phyloP scores from a whole-genome alignment of 2,329 filamentous ascomycete genomes.

The Colletotrichum kahawae region DNA sequence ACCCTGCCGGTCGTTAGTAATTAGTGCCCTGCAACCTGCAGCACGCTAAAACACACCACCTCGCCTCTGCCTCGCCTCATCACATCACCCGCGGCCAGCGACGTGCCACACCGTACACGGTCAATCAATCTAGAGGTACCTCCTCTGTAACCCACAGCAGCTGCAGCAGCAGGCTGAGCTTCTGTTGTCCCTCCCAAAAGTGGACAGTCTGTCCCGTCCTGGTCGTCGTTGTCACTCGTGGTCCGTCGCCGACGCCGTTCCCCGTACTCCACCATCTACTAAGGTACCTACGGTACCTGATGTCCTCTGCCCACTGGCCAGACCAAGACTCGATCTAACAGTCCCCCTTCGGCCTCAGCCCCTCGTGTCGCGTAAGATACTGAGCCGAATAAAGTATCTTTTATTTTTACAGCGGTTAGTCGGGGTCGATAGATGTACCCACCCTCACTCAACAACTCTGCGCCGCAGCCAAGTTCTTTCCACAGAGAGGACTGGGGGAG shows the following conservation, averaged over 20 bases:
- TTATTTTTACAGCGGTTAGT: not conserved
- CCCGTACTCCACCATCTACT: not conserved
- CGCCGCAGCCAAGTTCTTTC: slow-evolving; percentile 3
- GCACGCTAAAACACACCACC: not conserved
- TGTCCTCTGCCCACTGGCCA: not conserved
- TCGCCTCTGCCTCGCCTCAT: not conserved
- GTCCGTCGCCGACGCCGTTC: not conserved
- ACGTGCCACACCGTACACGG: not conserved
- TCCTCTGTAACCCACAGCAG: not conserved
- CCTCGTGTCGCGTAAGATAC: not conserved
- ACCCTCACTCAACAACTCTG: slow-evolving; percentile 14
- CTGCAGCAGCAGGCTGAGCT: not conserved
- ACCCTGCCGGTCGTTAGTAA: not conserved
- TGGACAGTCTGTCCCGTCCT: slow-evolving; percentile 5
- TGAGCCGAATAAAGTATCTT: not conserved
- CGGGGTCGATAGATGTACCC: not conserved
- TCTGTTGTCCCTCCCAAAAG: not conserved
- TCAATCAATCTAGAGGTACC: not conserved
- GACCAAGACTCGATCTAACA: not conserved
- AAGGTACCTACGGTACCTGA: not conserved
- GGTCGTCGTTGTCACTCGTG: not conserved
- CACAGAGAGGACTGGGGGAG: not conserved
- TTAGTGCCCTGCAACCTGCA: not conserved
- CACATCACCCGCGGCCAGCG: not conserved
- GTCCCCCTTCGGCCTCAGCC: slow-evolving; percentile 5